phyloP scores from a whole-genome alignment of 140 eudicot genomes.

The Bidens hawaiensis region DNA sequence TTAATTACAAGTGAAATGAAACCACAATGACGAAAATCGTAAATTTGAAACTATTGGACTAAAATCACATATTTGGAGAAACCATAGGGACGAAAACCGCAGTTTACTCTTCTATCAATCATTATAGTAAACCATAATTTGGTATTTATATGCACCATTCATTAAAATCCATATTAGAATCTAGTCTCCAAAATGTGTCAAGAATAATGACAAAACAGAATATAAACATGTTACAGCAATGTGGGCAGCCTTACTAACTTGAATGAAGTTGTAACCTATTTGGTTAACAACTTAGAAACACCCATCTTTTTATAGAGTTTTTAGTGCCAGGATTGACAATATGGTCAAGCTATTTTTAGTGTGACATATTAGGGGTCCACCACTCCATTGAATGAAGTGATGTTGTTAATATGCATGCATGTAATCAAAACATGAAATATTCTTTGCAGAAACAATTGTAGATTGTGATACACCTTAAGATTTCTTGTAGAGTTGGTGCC shows the following conservation, averaged over 20 bases:
- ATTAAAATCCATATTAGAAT: slow-evolving; percentile 13
- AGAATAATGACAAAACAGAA: slow-evolving; percentile 23
- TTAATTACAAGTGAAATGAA: too few relatives aligned
- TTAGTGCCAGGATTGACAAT: slow-evolving; percentile 13
- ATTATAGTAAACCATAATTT: neutral
- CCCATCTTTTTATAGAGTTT: slow-evolving; percentile 15
- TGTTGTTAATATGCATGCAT: slow-evolving; percentile 31
- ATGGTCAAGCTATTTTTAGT: neutral
- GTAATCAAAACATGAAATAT: slow-evolving; percentile 30
- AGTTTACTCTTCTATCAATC: too few relatives aligned
- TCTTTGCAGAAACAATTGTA: slow-evolving; percentile 9
- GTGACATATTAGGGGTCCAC: slow-evolving; percentile 21
- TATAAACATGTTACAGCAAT: slow-evolving; percentile 45
- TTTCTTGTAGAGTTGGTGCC: slow-evolving; percentile 20
- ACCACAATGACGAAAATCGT: too few relatives aligned
- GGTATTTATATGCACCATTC: slow-evolving; percentile 26
- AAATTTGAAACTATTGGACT: too few relatives aligned
- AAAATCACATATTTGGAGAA: too few relatives aligned
- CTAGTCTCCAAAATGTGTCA: slow-evolving; percentile 11
- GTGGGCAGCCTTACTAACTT: slow-evolving; percentile 35
- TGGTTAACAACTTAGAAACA: slow-evolving; percentile 29
- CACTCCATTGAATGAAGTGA: slow-evolving; percentile 26
- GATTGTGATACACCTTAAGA: slow-evolving; percentile 21
- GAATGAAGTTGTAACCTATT: slow-evolving; percentile 36
- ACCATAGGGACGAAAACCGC: too few relatives aligned